Conservation (phyloP, 2,329 filamentous ascomycete species). For the Fusarium sambucinum region DNA sequence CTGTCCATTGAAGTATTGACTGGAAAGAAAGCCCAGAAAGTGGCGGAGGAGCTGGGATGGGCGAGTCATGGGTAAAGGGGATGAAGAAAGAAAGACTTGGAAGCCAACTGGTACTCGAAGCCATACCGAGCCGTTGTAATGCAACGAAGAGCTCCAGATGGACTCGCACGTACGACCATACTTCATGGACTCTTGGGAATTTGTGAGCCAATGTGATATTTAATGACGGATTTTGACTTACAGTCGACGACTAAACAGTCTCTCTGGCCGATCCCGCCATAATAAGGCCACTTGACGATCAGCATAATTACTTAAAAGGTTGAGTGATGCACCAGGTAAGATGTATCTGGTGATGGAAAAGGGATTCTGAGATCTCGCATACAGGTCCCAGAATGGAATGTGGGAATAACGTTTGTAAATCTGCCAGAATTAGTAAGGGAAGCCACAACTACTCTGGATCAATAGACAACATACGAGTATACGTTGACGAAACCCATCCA, state of each 20-base stretch:
- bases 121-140: constrained; percentile 64
- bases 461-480: constrained; percentile 59
- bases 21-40: constrained; percentile 54
- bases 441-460: neutral
- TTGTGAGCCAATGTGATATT: constrained; percentile 23
- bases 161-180: constrained; percentile 59
- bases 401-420: constrained; percentile 64
- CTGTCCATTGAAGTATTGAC: constrained; percentile 60
- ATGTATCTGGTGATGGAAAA: constrained; percentile 51
- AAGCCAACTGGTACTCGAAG: constrained; percentile 56
- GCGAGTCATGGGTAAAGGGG: constrained; percentile 65
- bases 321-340: constrained; percentile 51
- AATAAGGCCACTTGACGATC: constrained; percentile 46
- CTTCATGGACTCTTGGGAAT: constrained; percentile 46
- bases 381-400: constrained; percentile 62
- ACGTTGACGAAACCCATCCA: constrained; percentile 65
- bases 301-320: constrained; percentile 47
- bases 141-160: constrained; percentile 67
- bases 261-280: constrained; percentile 45
- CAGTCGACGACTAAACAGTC: constrained; percentile 45
- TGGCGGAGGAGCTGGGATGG: constrained; percentile 61
- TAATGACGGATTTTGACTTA: constrained; percentile 32
- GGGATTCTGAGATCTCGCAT: constrained; percentile 44
- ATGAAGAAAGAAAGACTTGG: constrained; percentile 65
- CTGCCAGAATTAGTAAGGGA: constrained; percentile 50